These are phyloP conservation scores for Aspergillus carlsbadensis DNA, from an alignment of 495 filamentous ascomycete genomes.

Conservation along the genomic window DNA sequence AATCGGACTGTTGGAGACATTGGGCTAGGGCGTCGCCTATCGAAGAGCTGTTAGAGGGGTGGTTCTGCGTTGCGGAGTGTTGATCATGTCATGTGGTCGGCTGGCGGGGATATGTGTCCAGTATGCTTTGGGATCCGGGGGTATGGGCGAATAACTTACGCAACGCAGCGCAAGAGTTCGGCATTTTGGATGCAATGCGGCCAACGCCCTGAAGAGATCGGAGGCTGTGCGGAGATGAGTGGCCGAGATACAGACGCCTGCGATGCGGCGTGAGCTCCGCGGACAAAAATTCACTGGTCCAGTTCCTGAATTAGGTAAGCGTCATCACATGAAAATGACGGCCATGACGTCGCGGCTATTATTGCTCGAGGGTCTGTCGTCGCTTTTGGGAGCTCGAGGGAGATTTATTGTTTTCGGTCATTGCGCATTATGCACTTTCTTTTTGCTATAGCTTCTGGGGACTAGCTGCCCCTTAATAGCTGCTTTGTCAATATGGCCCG, in stretches of 20 bases:
- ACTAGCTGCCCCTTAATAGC: background rate
- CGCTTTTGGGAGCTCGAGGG: background rate
- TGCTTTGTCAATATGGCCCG: conserved; percentile 56
- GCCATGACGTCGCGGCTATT: conserved; percentile 21
- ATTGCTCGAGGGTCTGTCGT: background rate
- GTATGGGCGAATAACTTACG: conserved; percentile 54
- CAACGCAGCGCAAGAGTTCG: conserved; percentile 94
- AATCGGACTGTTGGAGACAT: conserved; percentile 94
- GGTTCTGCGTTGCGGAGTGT: conserved; percentile 11
- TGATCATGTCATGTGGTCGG: background rate
- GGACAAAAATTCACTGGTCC: conserved; percentile 20
- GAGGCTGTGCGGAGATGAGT: background rate
- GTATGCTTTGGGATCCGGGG: background rate
- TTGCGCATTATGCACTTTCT: conserved; percentile 5
- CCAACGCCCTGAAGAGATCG: background rate
- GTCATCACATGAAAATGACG: conserved; percentile 28
- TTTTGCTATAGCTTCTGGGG: background rate
- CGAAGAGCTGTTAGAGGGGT: conserved; percentile 10
- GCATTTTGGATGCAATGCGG: conserved; percentile 60
- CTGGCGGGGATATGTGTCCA: background rate
- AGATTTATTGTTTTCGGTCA: background rate
- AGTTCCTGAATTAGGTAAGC: conserved; percentile 40
- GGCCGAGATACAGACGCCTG: background rate
- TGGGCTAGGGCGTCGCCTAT: conserved; percentile 84
- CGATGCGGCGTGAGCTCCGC: conserved; percentile 1